These are phyloP conservation scores for Wickerhamomyces sp. DNA, from an alignment of 1,139 yeast species.

Conservation along the genomic window DNA sequence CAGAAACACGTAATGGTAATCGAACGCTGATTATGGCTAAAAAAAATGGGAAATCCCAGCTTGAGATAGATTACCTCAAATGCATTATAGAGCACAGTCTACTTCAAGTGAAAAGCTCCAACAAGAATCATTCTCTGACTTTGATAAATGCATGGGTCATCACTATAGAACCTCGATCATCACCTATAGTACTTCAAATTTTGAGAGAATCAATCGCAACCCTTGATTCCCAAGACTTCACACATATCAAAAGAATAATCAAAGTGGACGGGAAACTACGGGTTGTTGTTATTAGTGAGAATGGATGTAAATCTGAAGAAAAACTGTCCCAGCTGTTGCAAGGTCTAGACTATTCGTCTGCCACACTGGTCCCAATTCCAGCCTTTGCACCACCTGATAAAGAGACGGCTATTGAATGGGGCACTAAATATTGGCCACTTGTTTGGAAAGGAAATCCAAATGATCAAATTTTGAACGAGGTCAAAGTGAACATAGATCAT, in stretches of 20 bases:
- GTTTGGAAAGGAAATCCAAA: conserved; percentile 93
- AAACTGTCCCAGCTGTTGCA: conserved; percentile 12
- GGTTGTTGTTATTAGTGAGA: conserved; percentile 30
- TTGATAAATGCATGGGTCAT: conserved; percentile 55
- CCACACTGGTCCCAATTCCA: conserved; percentile 38
- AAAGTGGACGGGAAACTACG: conserved; percentile 24
- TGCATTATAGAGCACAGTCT: conserved; percentile 44
- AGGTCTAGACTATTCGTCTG: conserved; percentile 19
- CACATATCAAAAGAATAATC: conserved; percentile 39
- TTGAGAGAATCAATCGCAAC: conserved; percentile 12
- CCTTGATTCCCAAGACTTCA: conserved; percentile 34
- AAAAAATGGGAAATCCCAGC: conserved; percentile 26
- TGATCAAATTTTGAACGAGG: conserved; percentile 60
- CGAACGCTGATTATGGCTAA: no score
- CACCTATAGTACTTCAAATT: conserved; percentile 22
- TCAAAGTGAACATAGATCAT: conserved; percentile 40
- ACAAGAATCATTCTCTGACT: conserved; percentile 26
- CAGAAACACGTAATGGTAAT: no score
- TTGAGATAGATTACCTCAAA: conserved; percentile 41
- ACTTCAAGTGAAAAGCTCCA: conserved; percentile 40
- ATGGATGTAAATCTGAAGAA: conserved; percentile 13
- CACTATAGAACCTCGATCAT: conserved; percentile 38
- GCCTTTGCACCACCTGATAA: conserved; percentile 54
- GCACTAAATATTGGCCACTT: conserved; percentile 72
- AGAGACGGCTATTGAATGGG: conserved; percentile 61